These are phyloP conservation scores for Nakazawaea pomicola DNA, from an alignment of 805 yeast species.

Conservation along the genomic window DNA sequence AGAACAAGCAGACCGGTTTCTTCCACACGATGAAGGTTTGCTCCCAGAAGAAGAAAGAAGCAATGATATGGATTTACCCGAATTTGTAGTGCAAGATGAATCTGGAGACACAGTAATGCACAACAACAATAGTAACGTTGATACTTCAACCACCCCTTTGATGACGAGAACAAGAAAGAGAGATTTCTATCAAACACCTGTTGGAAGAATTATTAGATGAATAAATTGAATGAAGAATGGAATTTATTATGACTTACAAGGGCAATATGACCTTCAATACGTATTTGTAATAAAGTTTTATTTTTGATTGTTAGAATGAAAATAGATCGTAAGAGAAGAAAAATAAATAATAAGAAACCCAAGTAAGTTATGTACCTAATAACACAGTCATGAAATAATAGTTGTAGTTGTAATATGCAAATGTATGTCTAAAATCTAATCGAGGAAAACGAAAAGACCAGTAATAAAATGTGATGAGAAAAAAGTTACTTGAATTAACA, in stretches of 20 bases:
- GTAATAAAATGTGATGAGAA: too few relatives aligned
- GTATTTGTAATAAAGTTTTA: too few relatives aligned
- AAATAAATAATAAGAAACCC: constrained; percentile 18
- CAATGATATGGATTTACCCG: neutral
- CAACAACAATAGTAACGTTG: neutral
- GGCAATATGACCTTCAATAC: too few relatives aligned
- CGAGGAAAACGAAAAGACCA: too few relatives aligned
- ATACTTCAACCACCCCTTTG: constrained; percentile 6
- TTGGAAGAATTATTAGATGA: constrained; percentile 4
- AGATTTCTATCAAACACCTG: constrained; percentile 10
- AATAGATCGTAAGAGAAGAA: constrained; percentile 26
- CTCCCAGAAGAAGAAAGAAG: neutral
- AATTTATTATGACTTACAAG: neutral
- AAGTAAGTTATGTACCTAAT: constrained; percentile 3
- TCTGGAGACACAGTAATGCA: constrained; percentile 10
- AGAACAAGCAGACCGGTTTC: neutral
- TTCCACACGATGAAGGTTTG: too few relatives aligned
- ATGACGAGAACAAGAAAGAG: constrained; percentile 8
- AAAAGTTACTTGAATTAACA: constrained; percentile 27
- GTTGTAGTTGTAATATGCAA: too few relatives aligned
- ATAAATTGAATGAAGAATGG: neutral
- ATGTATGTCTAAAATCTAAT: neutral
- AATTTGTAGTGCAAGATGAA: constrained; percentile 5
- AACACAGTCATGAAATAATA: constrained; percentile 14
- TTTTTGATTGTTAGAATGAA: constrained; percentile 15